Evolutionary conservation across 164 flowering plant genomes (phyloP).

Genomic region (Aristolochia fimbriata): DNA sequence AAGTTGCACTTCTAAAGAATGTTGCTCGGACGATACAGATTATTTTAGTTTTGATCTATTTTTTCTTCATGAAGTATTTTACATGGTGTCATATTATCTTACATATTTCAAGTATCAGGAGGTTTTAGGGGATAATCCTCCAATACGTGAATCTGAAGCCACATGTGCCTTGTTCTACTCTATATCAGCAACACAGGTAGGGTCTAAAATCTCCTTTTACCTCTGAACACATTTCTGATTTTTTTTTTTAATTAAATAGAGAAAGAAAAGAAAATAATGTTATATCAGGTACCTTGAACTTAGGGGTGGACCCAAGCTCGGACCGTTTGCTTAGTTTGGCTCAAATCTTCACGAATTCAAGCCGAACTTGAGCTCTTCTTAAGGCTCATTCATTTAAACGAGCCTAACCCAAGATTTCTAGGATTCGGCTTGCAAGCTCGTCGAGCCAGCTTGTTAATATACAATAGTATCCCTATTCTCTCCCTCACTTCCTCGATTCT

Average conservation of each 20-base stretch:
- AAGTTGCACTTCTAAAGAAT: slow-evolving; percentile 81
- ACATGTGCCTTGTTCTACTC: slow-evolving; percentile 89
- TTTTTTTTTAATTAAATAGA: not conserved
- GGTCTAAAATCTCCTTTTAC: not conserved
- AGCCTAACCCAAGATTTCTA: too few species aligned
- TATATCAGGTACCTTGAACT: too few species aligned
- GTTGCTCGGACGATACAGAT: slow-evolving; percentile 88
- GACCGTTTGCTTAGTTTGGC: too few species aligned
- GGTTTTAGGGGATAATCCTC: slow-evolving; percentile 86
- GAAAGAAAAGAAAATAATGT: too few species aligned
- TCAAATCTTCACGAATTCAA: too few species aligned
- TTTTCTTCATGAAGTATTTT: not conserved
- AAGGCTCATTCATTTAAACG: too few species aligned
- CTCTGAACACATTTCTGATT: not conserved
- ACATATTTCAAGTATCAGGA: slow-evolving; percentile 38
- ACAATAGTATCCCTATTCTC: too few species aligned
- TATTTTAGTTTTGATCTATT: not conserved
- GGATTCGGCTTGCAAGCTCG: too few species aligned
- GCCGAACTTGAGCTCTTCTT: too few species aligned
- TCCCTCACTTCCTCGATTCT: too few species aligned
- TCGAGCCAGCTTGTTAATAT: too few species aligned
- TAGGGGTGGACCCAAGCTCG: too few species aligned
- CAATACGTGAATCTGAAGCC: slow-evolving; percentile 71
- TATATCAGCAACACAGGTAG: slow-evolving; percentile 90
- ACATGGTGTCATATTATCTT: not conserved